Base-by-base conservation (phyloP, 1,284 basidiomycete species). In the Naganishia sp. region DNA sequence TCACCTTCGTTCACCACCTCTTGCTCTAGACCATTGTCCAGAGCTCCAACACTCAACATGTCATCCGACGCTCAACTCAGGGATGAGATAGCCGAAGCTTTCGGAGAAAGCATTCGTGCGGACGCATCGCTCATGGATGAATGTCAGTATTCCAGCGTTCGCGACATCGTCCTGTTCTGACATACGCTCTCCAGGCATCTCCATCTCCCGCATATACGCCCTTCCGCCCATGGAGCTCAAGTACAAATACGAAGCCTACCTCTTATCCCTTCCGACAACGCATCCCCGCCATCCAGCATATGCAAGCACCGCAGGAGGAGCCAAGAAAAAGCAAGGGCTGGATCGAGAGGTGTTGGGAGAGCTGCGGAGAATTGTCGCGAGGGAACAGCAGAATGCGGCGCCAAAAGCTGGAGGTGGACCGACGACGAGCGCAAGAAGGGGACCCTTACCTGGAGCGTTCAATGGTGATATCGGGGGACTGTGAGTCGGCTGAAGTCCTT, bases 181-280 rank as follows among this genome's bases (percentile, higher is more conserved):
- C 10, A 31, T 58, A 15, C 28, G 28, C 25, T n/a, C 28, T n/a
- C 5, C 42, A 80, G 79, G 78, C 63, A 72, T 79, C 5, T 78
- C 79, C 3, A 78, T 80, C 7, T 67, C 76, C 17, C 72, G 77
- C 1, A 53, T 78, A 15, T 81, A 79, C 71, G 71, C 71, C 46
- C 73, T 82, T 15, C 69, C 73, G 18, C 72, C 80, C 10, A 66
- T 75, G 35, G 76, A 78, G 57, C 73, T 82, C 21, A 81, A 72
- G 71, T 82, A 74, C 77, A 81, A 81, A 69, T 81, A 80, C 72
- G 81, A 82, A 69, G 81, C 80, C 2, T 80, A 80, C 67, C 71
- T 80, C 35, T 69, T 81, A 63, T 77, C 77, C 23, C 72, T 76
- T 10, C 76, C 79, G 23, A 74, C 76, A 3, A 47, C 66, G 2